Base-by-base conservation (phyloP, 129 eudicot genomes). In the Glebionis coronaria region DNA sequence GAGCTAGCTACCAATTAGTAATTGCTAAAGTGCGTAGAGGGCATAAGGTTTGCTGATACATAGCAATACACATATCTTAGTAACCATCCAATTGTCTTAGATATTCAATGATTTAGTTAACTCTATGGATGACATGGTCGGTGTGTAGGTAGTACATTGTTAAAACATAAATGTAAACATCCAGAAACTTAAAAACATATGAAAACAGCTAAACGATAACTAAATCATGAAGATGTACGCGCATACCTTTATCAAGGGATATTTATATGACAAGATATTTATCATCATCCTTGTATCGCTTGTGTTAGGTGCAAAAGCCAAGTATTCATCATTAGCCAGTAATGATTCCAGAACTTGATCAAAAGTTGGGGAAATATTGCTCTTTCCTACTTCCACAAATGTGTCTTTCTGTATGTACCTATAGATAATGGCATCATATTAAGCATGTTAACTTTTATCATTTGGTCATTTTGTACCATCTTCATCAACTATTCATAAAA, bases 301-400 rank as follows among this genome's bases (percentile, higher is more conserved):
- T 75, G 97, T 86, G 78, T 93, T 80, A 19, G 99, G 99, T 35
- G 90, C 92, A 82, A 93, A 93, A 52, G 97, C 99, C 82, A 93
- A 59, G 75, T 78, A 83, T 78, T 93, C 97, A 53, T 73, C 86
- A 61, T 73, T 81, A 47, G 88, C 78, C 52, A 77, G 28, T 72
- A 93, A 81, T 57, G 74, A 76, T 72, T 89, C 83, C 80, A 93
- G 66, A 68, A 89, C 70, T 73, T 76, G 79, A 81, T 83, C 47
- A 68, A 93, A 93, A 73, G 92, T 79, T 61, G 84, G 88, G 73
- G 99, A 93, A 49, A 44, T 80, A 31, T 55, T 56, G 66, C 84
- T 71, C 72, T 86, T 89, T 29, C 95, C 99, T 72, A 93, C 95
- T 65, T 93, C 95, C 81, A 93, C 89, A 71, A 84, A 79, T 84